Percentiles rank a stretch among this genome's conserved stretches.
Evolutionary conservation across 352 stramenopile genomes (phyloP).

Genomic region (Sclerospora graminicola): DNA sequence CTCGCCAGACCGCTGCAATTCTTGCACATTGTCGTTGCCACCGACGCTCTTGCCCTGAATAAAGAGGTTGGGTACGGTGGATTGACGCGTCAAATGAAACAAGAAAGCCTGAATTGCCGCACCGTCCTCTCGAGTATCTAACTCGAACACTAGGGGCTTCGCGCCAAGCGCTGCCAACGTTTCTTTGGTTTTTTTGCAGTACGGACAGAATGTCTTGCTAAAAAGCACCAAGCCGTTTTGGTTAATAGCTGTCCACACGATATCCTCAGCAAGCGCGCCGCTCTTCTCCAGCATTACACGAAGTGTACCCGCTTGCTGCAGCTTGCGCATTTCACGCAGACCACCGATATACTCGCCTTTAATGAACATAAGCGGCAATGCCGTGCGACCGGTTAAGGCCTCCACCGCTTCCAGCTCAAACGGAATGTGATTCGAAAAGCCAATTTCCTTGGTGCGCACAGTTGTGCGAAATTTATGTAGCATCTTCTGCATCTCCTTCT

Average conservation of each 20-base stretch:
- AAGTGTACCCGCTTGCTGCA: constrained; percentile 76
- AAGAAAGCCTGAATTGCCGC: constrained; percentile 88
- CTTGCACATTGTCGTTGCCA: constrained; percentile 90
- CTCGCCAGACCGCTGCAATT: constrained; percentile 77
- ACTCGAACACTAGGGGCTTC: constrained; percentile 61
- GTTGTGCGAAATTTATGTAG: constrained; percentile 60
- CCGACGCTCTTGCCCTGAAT: constrained; percentile 93
- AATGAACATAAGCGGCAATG: constrained; percentile 95
- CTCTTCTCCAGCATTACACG: constrained; percentile 74
- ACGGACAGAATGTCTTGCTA: constrained; percentile 81
- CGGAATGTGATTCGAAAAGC: constrained; percentile 38
- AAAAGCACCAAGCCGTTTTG: constrained; percentile 71
- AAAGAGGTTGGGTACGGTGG: constrained; percentile 97
- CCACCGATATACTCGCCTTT: constrained; percentile 89
- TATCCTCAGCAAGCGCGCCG: constrained; percentile 56
- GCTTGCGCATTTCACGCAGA: constrained; percentile 88
- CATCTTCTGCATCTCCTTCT: constrained; percentile 78
- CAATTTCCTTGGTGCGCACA: constrained; percentile 47
- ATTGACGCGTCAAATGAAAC: constrained; percentile 86
- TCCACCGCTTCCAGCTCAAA: constrained; percentile 74
- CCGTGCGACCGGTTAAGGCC: constrained; percentile 83
- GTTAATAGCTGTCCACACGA: constrained; percentile 62
- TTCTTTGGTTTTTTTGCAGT: constrained; percentile 82
- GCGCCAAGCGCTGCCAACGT: constrained; percentile 44
- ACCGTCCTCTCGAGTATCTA: constrained; percentile 82